Percentiles rank a stretch among this genome's conserved stretches.
These are phyloP conservation scores for Candida patagonica DNA, from an alignment of 805 yeast species.

Conservation along the genomic window DNA sequence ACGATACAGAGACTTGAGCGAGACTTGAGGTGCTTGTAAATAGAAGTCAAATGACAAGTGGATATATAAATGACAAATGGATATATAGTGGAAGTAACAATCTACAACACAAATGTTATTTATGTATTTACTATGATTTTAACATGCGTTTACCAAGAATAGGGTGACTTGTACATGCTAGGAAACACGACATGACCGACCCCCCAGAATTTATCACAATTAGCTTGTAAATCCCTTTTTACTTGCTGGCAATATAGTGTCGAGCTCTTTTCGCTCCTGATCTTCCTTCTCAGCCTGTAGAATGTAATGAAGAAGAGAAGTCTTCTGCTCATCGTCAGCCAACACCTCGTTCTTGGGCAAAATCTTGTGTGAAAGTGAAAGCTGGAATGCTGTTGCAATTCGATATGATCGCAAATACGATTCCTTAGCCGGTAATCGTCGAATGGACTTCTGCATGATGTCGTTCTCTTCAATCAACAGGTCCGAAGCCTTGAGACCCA, in stretches of 20 bases:
- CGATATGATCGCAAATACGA: conserved; percentile 88
- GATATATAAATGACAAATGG: no score
- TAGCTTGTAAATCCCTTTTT: conserved; percentile 12
- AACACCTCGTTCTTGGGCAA: conserved; percentile 74
- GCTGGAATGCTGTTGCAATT: conserved; percentile 86
- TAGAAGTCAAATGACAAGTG: no score
- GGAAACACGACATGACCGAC: no score
- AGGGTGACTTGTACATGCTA: no score
- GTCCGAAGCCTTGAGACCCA: conserved; percentile 87
- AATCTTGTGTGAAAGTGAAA: conserved; percentile 71
- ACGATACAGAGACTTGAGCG: conserved; percentile 1
- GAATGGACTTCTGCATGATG: conserved; percentile 73
- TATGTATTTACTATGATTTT: no score
- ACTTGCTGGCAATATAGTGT: conserved; percentile 42
- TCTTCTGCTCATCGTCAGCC: conserved; percentile 49
- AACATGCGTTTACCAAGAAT: no score
- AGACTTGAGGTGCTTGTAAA: no score
- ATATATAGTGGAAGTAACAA: no score
- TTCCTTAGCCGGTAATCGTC: conserved; percentile 78
- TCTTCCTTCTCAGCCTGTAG: conserved; percentile 93
- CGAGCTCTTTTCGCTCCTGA: conserved; percentile 78
- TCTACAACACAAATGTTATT: no score
- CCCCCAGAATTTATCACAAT: no score
- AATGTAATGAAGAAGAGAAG: conserved; percentile 76
- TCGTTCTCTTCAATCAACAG: conserved; percentile 81